phyloP scores from a whole-genome alignment of 768 basidiomycete genomes.

The Nidularia sp. region DNA sequence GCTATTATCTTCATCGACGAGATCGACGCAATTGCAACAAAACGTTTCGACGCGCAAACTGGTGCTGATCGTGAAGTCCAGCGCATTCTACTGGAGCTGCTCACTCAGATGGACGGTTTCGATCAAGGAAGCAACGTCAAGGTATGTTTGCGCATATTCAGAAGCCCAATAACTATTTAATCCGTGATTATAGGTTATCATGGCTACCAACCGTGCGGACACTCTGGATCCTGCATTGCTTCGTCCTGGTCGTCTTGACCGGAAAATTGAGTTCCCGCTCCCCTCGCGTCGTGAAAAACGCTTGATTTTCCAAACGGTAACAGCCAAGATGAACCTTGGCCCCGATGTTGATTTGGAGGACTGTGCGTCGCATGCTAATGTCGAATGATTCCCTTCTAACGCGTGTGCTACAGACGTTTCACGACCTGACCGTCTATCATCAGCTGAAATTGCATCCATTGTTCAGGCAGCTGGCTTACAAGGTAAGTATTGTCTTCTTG shows the following conservation, averaged over 20 bases:
- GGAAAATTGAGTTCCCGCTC: constrained; percentile 98
- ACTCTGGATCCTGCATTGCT: constrained; percentile 96
- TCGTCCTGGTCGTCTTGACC: constrained; percentile 94
- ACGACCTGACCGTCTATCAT: constrained; percentile 91
- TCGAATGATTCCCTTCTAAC: constrained; percentile 5
- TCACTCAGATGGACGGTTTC: constrained; percentile 99
- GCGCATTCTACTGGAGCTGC: constrained; percentile 91
- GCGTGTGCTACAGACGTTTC: constrained; percentile 70
- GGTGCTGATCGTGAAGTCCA: constrained; percentile 99
- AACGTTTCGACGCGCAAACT: constrained; percentile 99
- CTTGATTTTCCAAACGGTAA: constrained; percentile 96
- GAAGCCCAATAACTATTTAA: not conserved
- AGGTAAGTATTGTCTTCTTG: constrained; percentile 41
- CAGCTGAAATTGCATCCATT: constrained; percentile 93
- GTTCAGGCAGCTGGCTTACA: constrained; percentile 97
- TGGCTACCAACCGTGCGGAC: constrained; percentile 99
- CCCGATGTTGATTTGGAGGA: constrained; percentile 99
- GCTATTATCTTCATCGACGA: constrained; percentile 99
- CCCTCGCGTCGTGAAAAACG: constrained; percentile 94
- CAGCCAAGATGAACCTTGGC: constrained; percentile 94
- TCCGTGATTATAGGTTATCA: constrained; percentile 72
- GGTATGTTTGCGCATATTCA: constrained; percentile 35
- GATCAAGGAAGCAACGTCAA: constrained; percentile 99
- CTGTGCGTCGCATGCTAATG: constrained; percentile 51
- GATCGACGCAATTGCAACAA: constrained; percentile 98